These are phyloP conservation scores for Exophiala mesophila DNA, from an alignment of 2,329 filamentous ascomycete species.

Conservation along the genomic window DNA sequence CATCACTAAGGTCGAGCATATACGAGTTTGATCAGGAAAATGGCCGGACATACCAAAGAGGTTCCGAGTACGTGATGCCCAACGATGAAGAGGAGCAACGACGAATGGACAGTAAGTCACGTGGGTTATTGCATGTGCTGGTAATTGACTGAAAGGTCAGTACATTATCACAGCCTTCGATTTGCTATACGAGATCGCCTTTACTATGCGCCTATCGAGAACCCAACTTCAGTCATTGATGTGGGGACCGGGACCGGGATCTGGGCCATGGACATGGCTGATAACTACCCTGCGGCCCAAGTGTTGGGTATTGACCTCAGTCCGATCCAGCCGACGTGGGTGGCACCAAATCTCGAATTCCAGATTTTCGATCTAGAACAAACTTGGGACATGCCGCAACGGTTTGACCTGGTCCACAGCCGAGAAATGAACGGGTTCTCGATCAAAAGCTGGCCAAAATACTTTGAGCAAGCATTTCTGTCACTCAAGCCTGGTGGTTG, in stretches of 20 bases:
- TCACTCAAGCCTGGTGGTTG: slow-evolving; percentile 10
- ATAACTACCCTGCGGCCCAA: slow-evolving; percentile 33
- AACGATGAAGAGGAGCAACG: slow-evolving; percentile 35
- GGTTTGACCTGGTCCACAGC: slow-evolving; percentile 55
- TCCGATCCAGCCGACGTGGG: slow-evolving; percentile 38
- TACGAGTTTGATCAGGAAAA: slow-evolving; percentile 30
- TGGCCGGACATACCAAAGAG: slow-evolving; percentile 31
- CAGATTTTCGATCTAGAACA: slow-evolving; percentile 55
- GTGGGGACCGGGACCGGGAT: slow-evolving; percentile 41
- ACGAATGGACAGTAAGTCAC: slow-evolving; percentile 28
- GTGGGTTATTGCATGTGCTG: neutral
- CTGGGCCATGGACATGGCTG: slow-evolving; percentile 41
- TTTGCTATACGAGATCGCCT: slow-evolving; percentile 20
- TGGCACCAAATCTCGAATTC: slow-evolving; percentile 51
- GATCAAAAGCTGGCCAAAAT: slow-evolving; percentile 13
- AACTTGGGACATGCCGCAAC: slow-evolving; percentile 51
- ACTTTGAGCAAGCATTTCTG: slow-evolving; percentile 28
- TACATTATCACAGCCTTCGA: slow-evolving; percentile 30
- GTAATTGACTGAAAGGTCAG: neutral
- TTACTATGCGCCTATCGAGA: slow-evolving; percentile 24
- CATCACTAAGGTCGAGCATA: slow-evolving; percentile 28
- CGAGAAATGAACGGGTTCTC: slow-evolving; percentile 13
- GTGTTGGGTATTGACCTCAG: slow-evolving; percentile 35
- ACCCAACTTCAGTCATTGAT: slow-evolving; percentile 39
- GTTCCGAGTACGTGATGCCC: slow-evolving; percentile 31